These are phyloP conservation scores for Solanum rostratum DNA, from an alignment of 257 asterid genomes.

Conservation along the genomic window DNA sequence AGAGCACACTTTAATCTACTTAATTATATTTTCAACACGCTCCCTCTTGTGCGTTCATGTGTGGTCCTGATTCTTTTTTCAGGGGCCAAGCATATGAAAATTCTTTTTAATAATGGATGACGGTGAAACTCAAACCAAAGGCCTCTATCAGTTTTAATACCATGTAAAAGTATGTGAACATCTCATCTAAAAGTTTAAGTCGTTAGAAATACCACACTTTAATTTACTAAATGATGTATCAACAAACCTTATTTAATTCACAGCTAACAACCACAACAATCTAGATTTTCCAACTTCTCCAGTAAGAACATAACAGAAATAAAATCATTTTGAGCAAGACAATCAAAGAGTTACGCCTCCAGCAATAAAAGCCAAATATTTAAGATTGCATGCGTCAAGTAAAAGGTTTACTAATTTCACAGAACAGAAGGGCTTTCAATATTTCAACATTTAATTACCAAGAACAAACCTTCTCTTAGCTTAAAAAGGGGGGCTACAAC, in stretches of 20 bases:
- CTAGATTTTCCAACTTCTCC: not conserved
- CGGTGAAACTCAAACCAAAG: not conserved
- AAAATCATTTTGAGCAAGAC: not conserved
- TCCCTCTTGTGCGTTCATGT: not conserved
- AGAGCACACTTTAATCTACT: not conserved
- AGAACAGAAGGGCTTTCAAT: not conserved
- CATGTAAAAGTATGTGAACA: not conserved
- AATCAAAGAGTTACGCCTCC: not conserved
- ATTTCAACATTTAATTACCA: not conserved
- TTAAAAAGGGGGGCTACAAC: not conserved
- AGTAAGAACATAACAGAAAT: not conserved
- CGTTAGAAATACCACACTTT: not conserved
- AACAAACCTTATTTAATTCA: not conserved
- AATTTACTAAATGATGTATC: not conserved
- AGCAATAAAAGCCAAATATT: not conserved
- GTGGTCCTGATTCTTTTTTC: not conserved
- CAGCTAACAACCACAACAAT: not conserved
- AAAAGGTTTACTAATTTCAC: not conserved
- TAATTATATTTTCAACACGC: not conserved
- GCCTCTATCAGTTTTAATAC: not conserved
- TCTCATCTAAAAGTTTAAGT: not conserved
- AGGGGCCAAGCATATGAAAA: not conserved
- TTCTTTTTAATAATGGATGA: not conserved
- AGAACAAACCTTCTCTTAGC: not conserved
- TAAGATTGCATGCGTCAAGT: not conserved